These are phyloP conservation scores for Oxalis stricta DNA, from an alignment of 441 rosid genomes.

Conservation along the genomic window DNA sequence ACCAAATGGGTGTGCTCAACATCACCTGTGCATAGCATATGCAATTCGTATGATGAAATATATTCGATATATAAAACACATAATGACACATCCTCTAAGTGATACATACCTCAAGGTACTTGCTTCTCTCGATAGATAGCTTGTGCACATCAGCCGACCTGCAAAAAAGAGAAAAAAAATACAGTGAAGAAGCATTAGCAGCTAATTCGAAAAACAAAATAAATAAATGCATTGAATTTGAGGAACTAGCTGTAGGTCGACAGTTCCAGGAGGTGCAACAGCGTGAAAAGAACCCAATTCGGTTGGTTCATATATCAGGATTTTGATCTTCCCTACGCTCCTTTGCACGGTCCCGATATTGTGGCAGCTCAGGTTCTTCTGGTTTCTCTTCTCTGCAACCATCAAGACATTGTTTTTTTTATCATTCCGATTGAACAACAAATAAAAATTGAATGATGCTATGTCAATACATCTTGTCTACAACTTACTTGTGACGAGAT, in stretches of 20 bases:
- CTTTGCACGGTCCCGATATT: conserved; percentile 88
- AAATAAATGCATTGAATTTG: neutral
- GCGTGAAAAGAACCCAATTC: conserved; percentile 88
- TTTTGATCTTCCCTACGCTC: conserved; percentile 95
- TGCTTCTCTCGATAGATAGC: conserved; percentile 91
- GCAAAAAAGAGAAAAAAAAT: neutral
- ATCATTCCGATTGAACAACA: neutral
- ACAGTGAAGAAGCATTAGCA: too few species aligned
- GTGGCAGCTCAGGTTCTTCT: conserved; percentile 64
- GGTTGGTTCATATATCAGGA: conserved; percentile 78
- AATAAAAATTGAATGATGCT: neutral
- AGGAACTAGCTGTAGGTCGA: conserved; percentile 37
- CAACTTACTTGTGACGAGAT: conserved; percentile 69
- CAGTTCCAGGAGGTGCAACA: conserved; percentile 87
- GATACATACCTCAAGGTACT: conserved; percentile 82
- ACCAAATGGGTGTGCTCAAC: conserved; percentile 97
- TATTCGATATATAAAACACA: neutral
- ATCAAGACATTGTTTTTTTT: neutral
- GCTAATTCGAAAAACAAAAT: too few species aligned
- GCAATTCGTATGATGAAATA: neutral
- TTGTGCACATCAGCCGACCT: conserved; percentile 72
- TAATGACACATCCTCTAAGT: too few species aligned
- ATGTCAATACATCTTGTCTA: neutral
- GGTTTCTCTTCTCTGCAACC: conserved; percentile 72
- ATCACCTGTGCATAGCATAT: conserved; percentile 39